Conservation (phyloP, 1,139 yeast species). For the Debaryomyces robertsiae region DNA sequence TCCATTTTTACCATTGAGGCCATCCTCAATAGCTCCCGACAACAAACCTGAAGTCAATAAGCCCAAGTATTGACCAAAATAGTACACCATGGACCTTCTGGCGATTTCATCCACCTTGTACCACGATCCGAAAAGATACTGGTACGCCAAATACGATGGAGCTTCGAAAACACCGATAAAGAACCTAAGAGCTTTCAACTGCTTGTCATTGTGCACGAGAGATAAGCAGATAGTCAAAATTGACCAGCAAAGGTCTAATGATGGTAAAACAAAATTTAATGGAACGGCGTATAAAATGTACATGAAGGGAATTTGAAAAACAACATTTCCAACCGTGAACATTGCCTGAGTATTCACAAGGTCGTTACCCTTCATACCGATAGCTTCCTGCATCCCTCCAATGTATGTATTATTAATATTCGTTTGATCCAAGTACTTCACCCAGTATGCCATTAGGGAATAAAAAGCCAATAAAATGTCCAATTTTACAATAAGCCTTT, state of each 20-base stretch:
- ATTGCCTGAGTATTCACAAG: slow-evolving; percentile 61
- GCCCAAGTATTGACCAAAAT: slow-evolving; percentile 63
- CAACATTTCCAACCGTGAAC: slow-evolving; percentile 58
- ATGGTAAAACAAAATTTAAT: slow-evolving; percentile 56
- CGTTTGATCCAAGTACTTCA: slow-evolving; percentile 65
- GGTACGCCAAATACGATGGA: slow-evolving; percentile 60
- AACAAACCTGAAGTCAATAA: slow-evolving; percentile 63
- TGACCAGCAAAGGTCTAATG: slow-evolving; percentile 67
- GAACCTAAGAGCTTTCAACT: slow-evolving; percentile 59
- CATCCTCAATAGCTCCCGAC: slow-evolving; percentile 58
- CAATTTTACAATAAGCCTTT: slow-evolving; percentile 57
- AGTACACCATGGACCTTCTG: slow-evolving; percentile 62
- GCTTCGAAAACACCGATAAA: slow-evolving; percentile 66
- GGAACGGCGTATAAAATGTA: slow-evolving; percentile 51
- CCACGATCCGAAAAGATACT: slow-evolving; percentile 64
- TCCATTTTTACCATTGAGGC: slow-evolving; percentile 50
- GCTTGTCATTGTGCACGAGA: slow-evolving; percentile 47
- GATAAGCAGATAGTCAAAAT: slow-evolving; percentile 60
- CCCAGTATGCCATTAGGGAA: slow-evolving; percentile 69
- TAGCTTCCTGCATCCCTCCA: slow-evolving; percentile 60
- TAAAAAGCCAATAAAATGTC: slow-evolving; percentile 63
- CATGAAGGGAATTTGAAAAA: slow-evolving; percentile 57
- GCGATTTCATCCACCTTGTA: slow-evolving; percentile 56
- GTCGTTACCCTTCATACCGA: slow-evolving; percentile 67
- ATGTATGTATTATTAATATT: slow-evolving; percentile 70